Conservation (phyloP, 2,329 filamentous ascomycete genomes). For the Penicillium sp. region DNA sequence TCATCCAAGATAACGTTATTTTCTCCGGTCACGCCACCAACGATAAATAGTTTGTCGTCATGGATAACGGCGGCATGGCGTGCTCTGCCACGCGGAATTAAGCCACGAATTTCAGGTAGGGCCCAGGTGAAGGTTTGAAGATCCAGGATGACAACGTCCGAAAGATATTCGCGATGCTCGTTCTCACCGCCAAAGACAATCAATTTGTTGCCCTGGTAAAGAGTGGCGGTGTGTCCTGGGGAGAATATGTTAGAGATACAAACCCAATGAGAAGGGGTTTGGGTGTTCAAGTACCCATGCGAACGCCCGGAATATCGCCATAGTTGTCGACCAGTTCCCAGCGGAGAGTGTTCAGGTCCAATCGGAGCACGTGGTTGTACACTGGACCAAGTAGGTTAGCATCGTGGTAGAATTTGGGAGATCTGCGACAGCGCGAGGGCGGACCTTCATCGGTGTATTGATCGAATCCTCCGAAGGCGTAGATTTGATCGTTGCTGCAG, state of each 20-base stretch:
- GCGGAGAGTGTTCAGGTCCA: constrained; percentile 83
- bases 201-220: constrained; percentile 93
- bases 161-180: constrained; percentile 92
- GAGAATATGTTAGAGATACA: background rate
- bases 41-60: constrained; percentile 94
- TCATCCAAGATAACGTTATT: constrained; percentile 93
- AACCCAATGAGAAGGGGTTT: constrained; percentile 11
- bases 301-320: constrained; percentile 92
- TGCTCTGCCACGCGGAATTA: constrained; percentile 83
- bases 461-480: constrained; percentile 97
- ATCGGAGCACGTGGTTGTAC: constrained; percentile 91
- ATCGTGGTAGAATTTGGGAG: background rate
- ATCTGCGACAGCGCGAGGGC: background rate
- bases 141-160: constrained; percentile 94
- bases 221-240: constrained; percentile 84
- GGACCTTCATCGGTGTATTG: constrained; percentile 92
- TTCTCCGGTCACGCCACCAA: constrained; percentile 91
- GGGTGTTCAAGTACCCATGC: constrained; percentile 72
- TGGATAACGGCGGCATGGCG: constrained; percentile 92
- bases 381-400: constrained; percentile 48
- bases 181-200: constrained; percentile 98
- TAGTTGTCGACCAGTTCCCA: constrained; percentile 99
- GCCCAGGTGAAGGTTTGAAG: constrained; percentile 94
- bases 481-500: constrained; percentile 95
- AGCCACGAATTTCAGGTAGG: constrained; percentile 81